Base-by-base conservation (phyloP, 73 alveolate genomes). In the Urostyla sp. region DNA sequence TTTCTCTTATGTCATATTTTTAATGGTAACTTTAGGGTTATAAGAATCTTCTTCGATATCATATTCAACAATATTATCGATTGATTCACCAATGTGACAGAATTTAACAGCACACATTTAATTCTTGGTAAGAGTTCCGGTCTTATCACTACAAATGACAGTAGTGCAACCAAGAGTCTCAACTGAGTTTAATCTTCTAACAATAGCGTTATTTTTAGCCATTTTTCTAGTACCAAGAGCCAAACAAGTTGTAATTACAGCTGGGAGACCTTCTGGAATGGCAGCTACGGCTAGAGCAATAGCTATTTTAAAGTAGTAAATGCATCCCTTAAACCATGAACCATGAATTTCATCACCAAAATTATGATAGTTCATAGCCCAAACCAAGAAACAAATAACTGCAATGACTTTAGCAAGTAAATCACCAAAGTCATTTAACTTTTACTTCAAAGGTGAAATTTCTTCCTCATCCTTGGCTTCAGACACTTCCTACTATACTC, bases 241-340 rank as follows among this genome's bases (percentile, higher is more conserved):
- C 44, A 95, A 75, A 87, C 99, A 95, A 48, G 99, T 96, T 7
- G 99, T 96, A 72, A 96, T 96, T 10, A 96, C 99, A 18, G 99
- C 99, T 7, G 99, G 99, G 34, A 96, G 94, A 11, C 99, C 99
- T 79, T 96, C 99, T 3, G 99, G 99, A 48, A 96, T 96, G 21
- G 99, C 99, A 8, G 99, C 99, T 11, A 96, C 99, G 18, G 99
- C 99, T 11, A 96, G 91, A 32, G 99, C 98, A 31, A 96, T 98
- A 7, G 99, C 98, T 46, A 96, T 95, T 80, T 95, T 96, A 96
- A 96, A 95, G 75, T 96, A 96, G 79, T 96, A 96, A 81, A 96
- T 92, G 76, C 98, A 94, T 48, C 99, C 99, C 80, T 92, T 94
- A 50, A 83, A 10, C 10, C 73, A 56, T 44, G 94, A 56, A 5